phyloP scores from a whole-genome alignment of 257 asterid species.

The Nicotiana attenuata region DNA sequence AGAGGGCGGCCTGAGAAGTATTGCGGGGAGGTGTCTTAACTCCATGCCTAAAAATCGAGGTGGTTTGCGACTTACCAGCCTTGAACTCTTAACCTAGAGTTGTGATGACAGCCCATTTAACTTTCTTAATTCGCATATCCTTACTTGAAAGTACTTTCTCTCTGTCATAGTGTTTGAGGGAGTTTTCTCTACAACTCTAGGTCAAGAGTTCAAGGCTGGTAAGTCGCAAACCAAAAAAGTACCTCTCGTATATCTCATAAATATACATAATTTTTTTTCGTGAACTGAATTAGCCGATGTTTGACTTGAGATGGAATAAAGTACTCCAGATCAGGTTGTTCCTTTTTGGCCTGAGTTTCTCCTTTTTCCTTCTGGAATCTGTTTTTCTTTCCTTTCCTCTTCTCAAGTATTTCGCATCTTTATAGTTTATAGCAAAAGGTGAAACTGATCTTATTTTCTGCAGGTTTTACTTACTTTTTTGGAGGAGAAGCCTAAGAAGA shows the following conservation, averaged over 20 bases:
- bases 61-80: too few species aligned
- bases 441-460: slow-evolving; percentile 5
- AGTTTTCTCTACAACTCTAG: too few species aligned
- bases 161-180: too few species aligned
- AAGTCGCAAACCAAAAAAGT: background rate
- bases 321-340: background rate
- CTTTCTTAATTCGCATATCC: background rate
- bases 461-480: slow-evolving; percentile 61
- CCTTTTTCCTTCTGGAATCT: background rate
- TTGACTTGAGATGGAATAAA: background rate
- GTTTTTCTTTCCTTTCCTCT: background rate
- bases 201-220: too few species aligned
- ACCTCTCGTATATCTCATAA: background rate
- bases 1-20: too few species aligned
- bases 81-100: too few species aligned
- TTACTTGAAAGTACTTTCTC: background rate
- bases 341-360: background rate
- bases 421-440: background rate
- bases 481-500: slow-evolving; percentile 55
- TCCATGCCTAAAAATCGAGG: too few species aligned
- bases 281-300: background rate
- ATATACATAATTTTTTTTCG: background rate
- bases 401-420: background rate
- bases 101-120: background rate
- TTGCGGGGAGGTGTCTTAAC: too few species aligned